phyloP scores from a whole-genome alignment of 2,329 filamentous ascomycete species.

The Periconia sp. region DNA sequence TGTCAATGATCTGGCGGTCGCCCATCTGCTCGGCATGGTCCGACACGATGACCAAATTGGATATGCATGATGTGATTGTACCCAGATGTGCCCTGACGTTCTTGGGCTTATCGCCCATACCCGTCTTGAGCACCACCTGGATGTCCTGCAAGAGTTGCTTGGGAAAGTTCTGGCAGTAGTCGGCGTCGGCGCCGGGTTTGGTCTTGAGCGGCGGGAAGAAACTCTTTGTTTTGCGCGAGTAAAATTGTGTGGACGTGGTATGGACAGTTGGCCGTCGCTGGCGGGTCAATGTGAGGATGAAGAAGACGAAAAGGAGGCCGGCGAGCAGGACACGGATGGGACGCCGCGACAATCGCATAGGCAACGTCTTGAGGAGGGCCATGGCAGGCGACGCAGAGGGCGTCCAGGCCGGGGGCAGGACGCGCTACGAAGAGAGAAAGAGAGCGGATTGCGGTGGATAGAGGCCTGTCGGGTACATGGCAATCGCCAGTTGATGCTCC shows the following conservation, averaged over 20 bases:
- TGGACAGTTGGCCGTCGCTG: slow-evolving; percentile 11
- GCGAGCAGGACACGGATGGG: slow-evolving; percentile 29
- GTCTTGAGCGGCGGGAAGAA: slow-evolving; percentile 40
- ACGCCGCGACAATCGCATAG: slow-evolving; percentile 12
- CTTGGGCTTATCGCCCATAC: slow-evolving; percentile 47
- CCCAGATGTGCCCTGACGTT: slow-evolving; percentile 51
- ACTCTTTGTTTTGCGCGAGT: slow-evolving; percentile 35
- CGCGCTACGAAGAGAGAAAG: slow-evolving; percentile 4
- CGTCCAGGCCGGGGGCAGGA: slow-evolving; percentile 7
- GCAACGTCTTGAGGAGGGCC: slow-evolving; percentile 8
- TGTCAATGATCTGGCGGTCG: slow-evolving; percentile 52
- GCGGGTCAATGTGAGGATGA: slow-evolving; percentile 31
- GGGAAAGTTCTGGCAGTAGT: slow-evolving; percentile 46
- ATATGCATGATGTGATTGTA: slow-evolving; percentile 57
- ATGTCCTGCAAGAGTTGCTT: slow-evolving; percentile 44
- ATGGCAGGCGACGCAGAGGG: slow-evolving; percentile 11
- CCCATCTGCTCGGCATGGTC: slow-evolving; percentile 59
- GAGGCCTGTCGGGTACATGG: slow-evolving; percentile 2
- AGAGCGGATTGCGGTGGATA: slow-evolving; percentile 3
- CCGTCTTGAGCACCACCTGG: slow-evolving; percentile 54
- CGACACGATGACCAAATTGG: slow-evolving; percentile 60
- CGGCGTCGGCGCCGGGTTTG: slow-evolving; percentile 31
- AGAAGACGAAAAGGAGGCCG: slow-evolving; percentile 35
- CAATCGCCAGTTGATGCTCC: slow-evolving; percentile 3
- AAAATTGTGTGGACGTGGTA: slow-evolving; percentile 19